Percentiles rank a stretch among this genome's conserved stretches.
Conservation (phyloP, 2,329 filamentous ascomycete genomes). For the Hawksworthiomyces lignivorus region DNA sequence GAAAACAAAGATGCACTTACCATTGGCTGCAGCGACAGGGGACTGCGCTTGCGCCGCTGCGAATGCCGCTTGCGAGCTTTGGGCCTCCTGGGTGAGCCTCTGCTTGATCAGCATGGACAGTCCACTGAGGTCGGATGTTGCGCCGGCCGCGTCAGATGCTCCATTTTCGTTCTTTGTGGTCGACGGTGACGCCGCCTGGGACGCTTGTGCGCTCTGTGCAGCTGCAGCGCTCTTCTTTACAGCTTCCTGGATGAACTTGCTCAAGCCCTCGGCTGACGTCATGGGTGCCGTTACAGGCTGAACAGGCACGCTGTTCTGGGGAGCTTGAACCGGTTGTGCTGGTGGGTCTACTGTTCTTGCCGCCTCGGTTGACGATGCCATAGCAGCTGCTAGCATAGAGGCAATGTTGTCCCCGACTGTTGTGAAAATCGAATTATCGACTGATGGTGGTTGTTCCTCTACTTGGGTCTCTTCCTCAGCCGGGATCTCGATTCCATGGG, state of each 20-base stretch:
- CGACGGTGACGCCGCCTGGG: background rate
- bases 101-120: constrained; percentile 21
- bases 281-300: no score
- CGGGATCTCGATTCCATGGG: constrained; percentile 30
- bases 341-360: background rate
- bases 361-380: constrained; percentile 1
- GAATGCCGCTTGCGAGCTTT: background rate
- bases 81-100: constrained; percentile 15
- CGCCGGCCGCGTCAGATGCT: background rate
- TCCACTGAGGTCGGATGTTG: constrained; percentile 16
- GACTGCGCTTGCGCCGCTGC: background rate
- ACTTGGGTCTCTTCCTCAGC: constrained; percentile 21
- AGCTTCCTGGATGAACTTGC: constrained; percentile 18
- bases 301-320: no score
- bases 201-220: background rate
- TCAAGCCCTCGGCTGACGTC: constrained; percentile 10
- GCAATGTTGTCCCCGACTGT: constrained; percentile 10
- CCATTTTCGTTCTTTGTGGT: background rate
- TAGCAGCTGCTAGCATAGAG: constrained; percentile 10
- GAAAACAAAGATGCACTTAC: constrained; percentile 4
- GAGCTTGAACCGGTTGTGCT: no score
- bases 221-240: constrained; percentile 12
- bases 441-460: constrained; percentile 12
- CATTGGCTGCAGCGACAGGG: constrained; percentile 9
- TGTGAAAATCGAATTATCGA: background rate